Evolutionary conservation across 352 stramenopile species (phyloP).

Genomic region (Pythium oligandrum): DNA sequence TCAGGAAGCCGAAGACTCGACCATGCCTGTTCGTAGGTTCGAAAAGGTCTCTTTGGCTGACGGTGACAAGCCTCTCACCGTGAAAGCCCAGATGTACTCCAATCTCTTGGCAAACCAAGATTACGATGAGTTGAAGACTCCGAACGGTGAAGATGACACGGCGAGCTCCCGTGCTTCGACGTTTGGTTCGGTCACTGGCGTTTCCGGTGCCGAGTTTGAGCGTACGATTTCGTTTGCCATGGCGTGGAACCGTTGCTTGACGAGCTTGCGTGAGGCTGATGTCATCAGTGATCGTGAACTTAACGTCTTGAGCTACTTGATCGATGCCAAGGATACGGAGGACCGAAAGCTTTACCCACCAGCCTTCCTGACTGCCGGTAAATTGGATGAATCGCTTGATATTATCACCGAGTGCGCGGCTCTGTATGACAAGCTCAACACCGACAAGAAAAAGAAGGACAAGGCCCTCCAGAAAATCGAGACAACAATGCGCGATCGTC

Average conservation of each 20-base stretch:
- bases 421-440: conserved; percentile 79
- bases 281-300: conserved; percentile 82
- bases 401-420: conserved; percentile 78
- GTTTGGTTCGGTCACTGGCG: conserved; percentile 65
- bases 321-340: conserved; percentile 73
- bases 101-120: conserved; percentile 61
- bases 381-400: conserved; percentile 84
- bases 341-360: conserved; percentile 78
- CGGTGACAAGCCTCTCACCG: conserved; percentile 67
- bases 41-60: conserved; percentile 82
- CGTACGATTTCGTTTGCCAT: conserved; percentile 84
- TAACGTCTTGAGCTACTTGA: conserved; percentile 84
- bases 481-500: conserved; percentile 75
- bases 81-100: conserved; percentile 83
- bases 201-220: conserved; percentile 79
- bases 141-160: conserved; percentile 58
- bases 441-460: conserved; percentile 88
- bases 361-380: conserved; percentile 82
- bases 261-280: conserved; percentile 73
- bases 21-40: conserved; percentile 71
- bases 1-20: conserved; percentile 45
- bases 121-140: conserved; percentile 63
- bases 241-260: conserved; percentile 81
- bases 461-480: conserved; percentile 86
- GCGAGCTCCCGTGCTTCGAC: conserved; percentile 47